Evolutionary conservation across 169 alveolate species (phyloP), one percentile per base, ranked within the genome.

Genomic region (Eimeria falciformis): DNA sequence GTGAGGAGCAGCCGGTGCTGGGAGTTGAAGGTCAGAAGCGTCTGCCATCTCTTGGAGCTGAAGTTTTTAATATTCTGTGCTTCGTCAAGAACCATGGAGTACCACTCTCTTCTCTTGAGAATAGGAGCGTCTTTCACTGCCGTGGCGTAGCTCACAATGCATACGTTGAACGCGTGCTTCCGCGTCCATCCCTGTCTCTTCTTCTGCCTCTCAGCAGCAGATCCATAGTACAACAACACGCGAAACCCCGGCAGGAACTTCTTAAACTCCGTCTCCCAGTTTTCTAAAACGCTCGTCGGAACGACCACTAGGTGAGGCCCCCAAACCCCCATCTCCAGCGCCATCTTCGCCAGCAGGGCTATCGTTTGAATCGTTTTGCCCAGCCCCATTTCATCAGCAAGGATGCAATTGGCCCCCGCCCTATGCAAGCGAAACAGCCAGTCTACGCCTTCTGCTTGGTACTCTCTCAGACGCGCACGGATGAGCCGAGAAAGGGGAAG

Each of bases 371-470:
- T 97, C 17, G 99, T 99, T 93, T 99, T 99, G 25, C 99, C 99
- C 84, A 99, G 96, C 27, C 99, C 99, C 99, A 99, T 98, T 95
- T 99, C 99, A 96, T 99, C 99, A 17, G 99, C 99, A 81, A 99
- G 96, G 25, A 99, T 99, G 77, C 99, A 99, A 96, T 99, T 99
- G 78, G 98, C 95, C 45, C 97, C 97, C 93, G 97, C 97, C 66
- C 98, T 97, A 95, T 99, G 99, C 56, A 99, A 94, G 25, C 99
- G 97, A n/a, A 97, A 99, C 86, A 99, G 93, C 99, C 99, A 98
- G 87, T 98, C 97, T 40, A 98, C 96, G 18, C 99, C 99, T 73
- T 97, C 98, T 75, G 95, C 94, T 96, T 99, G 99, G 95, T 98
- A 98, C 86, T 98, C 99, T 87, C 99, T 95, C 90, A 98, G 94